These are phyloP conservation scores for Peronosclerospora sorghi DNA, from an alignment of 352 stramenopile species.

Conservation along the genomic window DNA sequence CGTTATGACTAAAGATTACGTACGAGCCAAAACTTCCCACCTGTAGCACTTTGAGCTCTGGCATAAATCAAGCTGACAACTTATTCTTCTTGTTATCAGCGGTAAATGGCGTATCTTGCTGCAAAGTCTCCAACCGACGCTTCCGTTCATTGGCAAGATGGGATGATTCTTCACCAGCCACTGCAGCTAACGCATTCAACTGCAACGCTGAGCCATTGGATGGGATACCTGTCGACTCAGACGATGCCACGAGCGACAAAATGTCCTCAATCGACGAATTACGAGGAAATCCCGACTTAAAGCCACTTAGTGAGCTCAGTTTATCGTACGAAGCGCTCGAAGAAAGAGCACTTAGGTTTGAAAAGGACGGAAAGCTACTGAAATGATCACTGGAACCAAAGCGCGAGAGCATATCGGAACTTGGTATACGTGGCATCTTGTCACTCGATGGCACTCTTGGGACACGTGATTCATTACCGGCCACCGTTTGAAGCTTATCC, in stretches of 20 bases:
- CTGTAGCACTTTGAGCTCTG: no score
- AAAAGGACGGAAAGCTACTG: constrained; percentile 70
- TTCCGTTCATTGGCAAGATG: constrained; percentile 52
- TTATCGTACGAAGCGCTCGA: constrained; percentile 71
- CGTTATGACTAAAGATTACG: no score
- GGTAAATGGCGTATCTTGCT: constrained; percentile 18
- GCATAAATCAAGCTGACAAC: constrained; percentile 29
- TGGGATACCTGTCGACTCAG: constrained; percentile 39
- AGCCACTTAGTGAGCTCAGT: constrained; percentile 38
- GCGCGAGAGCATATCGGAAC: constrained; percentile 60
- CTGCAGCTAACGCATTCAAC: constrained; percentile 47
- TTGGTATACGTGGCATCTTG: constrained; percentile 57
- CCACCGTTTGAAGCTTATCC: constrained; percentile 46
- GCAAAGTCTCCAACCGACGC: constrained; percentile 30
- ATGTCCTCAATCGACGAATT: constrained; percentile 86
- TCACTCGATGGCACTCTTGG: constrained; percentile 53
- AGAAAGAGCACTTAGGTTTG: constrained; percentile 51
- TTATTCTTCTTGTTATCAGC: constrained; percentile 47
- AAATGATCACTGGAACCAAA: constrained; percentile 57
- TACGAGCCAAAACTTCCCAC: no score
- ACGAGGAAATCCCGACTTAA: constrained; percentile 51
- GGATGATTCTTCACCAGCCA: constrained; percentile 55
- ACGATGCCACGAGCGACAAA: constrained; percentile 71
- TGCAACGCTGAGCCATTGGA: constrained; percentile 53
- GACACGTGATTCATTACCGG: constrained; percentile 32